A percentile compares a stretch with the other conserved stretches of the same genome.
These are phyloP conservation scores for Posidonia oceanica DNA, from an alignment of 116 monocot genomes.

Conservation along the genomic window DNA sequence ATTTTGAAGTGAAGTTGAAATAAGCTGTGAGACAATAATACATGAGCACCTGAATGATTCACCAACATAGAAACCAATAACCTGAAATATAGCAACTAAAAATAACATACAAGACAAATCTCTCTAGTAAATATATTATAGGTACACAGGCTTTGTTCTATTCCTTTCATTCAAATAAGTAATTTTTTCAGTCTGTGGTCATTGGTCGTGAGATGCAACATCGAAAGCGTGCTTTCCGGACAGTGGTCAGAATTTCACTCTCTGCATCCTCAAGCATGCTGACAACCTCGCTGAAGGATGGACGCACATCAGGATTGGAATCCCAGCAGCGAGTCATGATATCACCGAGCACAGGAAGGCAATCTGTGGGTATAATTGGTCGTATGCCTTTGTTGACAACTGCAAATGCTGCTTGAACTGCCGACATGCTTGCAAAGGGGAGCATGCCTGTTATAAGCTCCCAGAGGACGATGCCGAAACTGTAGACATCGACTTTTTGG, in stretches of 20 bases:
- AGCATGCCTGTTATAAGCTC: slow-evolving; percentile 95
- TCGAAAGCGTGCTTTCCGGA: slow-evolving; percentile 77
- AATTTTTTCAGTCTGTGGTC: slow-evolving; percentile 47
- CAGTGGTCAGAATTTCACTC: slow-evolving; percentile 52
- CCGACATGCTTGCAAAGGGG: slow-evolving; percentile 87
- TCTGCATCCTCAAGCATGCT: slow-evolving; percentile 75
- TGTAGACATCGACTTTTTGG: slow-evolving; percentile 96
- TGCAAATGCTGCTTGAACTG: slow-evolving; percentile 94
- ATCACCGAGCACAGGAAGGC: slow-evolving; percentile 63
- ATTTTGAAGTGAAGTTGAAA: not conserved
- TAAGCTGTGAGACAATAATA: slow-evolving; percentile 5
- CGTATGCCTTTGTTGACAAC: slow-evolving; percentile 84
- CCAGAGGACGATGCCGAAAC: slow-evolving; percentile 97
- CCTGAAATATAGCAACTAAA: not conserved
- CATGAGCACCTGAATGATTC: not conserved
- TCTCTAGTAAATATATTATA: slow-evolving; percentile 6
- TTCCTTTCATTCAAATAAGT: not conserved
- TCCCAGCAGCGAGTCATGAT: slow-evolving; percentile 96
- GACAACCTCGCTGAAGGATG: slow-evolving; percentile 73
- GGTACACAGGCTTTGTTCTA: not conserved
- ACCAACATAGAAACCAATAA: not conserved
- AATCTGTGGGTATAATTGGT: slow-evolving; percentile 61
- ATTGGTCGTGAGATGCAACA: slow-evolving; percentile 89
- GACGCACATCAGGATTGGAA: slow-evolving; percentile 78
- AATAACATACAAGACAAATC: slow-evolving; percentile 1